These are phyloP conservation scores for Boletus reticuloceps DNA, from an alignment of 768 basidiomycete species.

Conservation along the genomic window DNA sequence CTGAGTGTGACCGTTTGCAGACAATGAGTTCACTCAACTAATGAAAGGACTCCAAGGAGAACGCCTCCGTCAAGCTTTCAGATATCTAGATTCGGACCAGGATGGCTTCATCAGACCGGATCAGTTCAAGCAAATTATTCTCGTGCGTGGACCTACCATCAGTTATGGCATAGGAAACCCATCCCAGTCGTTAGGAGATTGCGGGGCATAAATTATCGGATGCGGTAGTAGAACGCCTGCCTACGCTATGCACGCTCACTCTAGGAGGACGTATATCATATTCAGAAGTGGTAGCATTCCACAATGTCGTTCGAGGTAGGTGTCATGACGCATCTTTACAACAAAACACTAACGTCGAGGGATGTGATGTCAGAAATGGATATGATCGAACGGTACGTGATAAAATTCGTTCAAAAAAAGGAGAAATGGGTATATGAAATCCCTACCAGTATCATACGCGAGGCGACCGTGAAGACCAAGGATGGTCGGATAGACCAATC, in stretches of 20 bases:
- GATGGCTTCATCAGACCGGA: conserved; percentile 94
- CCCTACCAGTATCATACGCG: conserved; percentile 69
- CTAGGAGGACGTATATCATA: conserved; percentile 92
- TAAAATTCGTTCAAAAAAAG: background rate
- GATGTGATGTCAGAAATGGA: conserved; percentile 70
- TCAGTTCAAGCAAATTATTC: conserved; percentile 92
- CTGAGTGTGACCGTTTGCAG: conserved; percentile 36
- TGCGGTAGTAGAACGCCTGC: conserved; percentile 86
- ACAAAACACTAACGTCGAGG: conserved; percentile 2
- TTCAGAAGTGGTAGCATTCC: conserved; percentile 95
- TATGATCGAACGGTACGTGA: conserved; percentile 77
- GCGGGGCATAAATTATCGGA: conserved; percentile 97
- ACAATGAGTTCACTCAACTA: conserved; percentile 96
- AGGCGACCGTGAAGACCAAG: conserved; percentile 85
- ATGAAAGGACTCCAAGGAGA: conserved; percentile 99
- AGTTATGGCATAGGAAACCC: background rate
- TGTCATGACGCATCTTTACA: conserved; percentile 3
- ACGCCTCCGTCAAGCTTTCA: conserved; percentile 94
- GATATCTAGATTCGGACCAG: conserved; percentile 82
- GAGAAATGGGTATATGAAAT: background rate
- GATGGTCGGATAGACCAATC: conserved; percentile 94
- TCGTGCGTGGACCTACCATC: conserved; percentile 50
- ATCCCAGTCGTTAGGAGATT: conserved; percentile 64
- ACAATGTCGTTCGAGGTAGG: conserved; percentile 90
- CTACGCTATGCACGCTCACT: conserved; percentile 86